Evolutionary conservation across 2,329 filamentous ascomycete species (phyloP), one percentile per base, ranked within the genome.

Genomic region (Penicillium sp.): DNA sequence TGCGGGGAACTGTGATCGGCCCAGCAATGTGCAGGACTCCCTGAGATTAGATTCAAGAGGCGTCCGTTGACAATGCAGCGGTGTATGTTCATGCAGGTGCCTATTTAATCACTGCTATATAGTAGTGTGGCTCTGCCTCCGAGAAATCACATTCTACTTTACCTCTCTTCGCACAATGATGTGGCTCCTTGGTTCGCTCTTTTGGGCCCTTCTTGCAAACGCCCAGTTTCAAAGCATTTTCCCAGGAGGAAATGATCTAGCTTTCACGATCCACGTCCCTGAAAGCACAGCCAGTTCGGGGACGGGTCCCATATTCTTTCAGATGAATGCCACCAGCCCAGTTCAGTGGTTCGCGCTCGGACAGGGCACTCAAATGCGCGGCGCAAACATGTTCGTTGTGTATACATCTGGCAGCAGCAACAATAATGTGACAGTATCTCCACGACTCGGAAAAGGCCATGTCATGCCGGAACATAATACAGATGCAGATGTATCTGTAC

Each of bases 361-460:
- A 9, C 80, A 84, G 62, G 83, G 83, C 20, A 69, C 59, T 2
- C 56, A 64, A 20, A 86, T 86, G 83, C 59, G 66, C 12, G 78
- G 77, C 15, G 67, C 83, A 6, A 83, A 84, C 63, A 84, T 86
- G 33, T 84, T 86, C 62, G 69, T 85, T 34, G 71, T 84, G 9
- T 85, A 85, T 59, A 75, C 77, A 20, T 68, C 75, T 34, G 68
- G 69, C 4, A 29, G 24, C 24, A 29, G 39, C n/a, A n/a, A 29
- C 40, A 78, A 80, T 23, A 84, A 84, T 57, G 80, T 85, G 13
- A 86, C 83, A 0, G 58, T 86, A 8, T 84, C 82, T 20, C 77
- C 84, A 1, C 80, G 85, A 15, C 61, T 66, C 3, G 81, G 79
- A 27, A 68, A 61, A 0, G 75, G 75, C 12, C 74, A 86, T 56